Conservation (phyloP, 305 asterid genomes). For the Fraxinus nigra region DNA sequence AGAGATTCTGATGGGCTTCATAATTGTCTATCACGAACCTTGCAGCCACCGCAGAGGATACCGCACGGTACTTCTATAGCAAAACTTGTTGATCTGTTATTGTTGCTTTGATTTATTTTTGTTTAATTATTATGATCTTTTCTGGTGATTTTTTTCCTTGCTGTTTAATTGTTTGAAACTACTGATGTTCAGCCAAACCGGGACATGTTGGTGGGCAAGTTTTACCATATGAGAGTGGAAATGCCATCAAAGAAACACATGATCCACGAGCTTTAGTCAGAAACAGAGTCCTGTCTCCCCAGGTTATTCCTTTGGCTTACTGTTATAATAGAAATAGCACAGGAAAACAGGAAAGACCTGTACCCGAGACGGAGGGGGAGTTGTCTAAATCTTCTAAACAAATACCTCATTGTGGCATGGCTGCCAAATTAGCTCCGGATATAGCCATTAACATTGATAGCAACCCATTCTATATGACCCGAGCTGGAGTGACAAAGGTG, state of each 20-base stretch:
- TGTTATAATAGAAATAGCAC: conserved; percentile 9
- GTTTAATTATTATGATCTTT: neutral
- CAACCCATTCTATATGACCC: conserved; percentile 49
- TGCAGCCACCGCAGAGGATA: conserved; percentile 55
- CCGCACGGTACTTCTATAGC: conserved; percentile 42
- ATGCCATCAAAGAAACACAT: conserved; percentile 40
- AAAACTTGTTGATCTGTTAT: neutral
- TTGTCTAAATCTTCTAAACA: conserved; percentile 33
- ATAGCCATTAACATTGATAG: conserved; percentile 71
- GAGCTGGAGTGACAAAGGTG: conserved; percentile 38
- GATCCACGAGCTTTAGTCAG: conserved; percentile 52
- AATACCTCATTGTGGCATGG: conserved; percentile 35
- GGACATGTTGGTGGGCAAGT: conserved; percentile 59
- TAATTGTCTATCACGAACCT: conserved; percentile 45
- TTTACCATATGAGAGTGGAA: conserved; percentile 42
- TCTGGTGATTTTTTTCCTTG: conserved; percentile 2
- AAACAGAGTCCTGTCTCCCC: conserved; percentile 37
- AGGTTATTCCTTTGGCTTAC: conserved; percentile 36
- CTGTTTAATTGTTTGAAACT: conserved; percentile 6
- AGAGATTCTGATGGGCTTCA: conserved; percentile 52
- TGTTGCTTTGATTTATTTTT: neutral
- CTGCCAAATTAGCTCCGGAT: conserved; percentile 56
- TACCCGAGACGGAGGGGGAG: conserved; percentile 29
- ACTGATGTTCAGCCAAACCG: conserved; percentile 53
- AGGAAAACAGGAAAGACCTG: conserved; percentile 27